Evolutionary conservation across 352 stramenopile genomes (phyloP).

Genomic region (Pythium sp.): DNA sequence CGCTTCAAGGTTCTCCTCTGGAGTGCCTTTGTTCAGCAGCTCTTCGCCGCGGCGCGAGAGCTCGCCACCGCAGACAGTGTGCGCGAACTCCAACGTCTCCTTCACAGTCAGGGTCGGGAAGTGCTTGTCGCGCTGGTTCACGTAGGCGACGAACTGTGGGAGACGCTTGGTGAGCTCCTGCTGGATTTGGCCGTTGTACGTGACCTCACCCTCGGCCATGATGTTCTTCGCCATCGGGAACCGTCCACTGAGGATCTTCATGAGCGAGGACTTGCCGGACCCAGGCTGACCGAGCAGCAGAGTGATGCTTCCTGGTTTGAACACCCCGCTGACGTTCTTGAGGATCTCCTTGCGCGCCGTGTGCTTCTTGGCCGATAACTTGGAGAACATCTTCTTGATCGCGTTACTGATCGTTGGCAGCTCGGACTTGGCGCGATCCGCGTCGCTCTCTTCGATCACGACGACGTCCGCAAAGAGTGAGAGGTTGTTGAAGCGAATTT

Average conservation of each 20-base stretch:
- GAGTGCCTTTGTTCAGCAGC: slow-evolving; percentile 32
- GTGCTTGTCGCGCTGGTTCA: slow-evolving; percentile 42
- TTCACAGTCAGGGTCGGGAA: slow-evolving; percentile 47
- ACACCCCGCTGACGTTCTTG: slow-evolving; percentile 32
- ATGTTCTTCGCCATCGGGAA: slow-evolving; percentile 36
- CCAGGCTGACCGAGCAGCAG: slow-evolving; percentile 46
- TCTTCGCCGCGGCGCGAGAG: slow-evolving; percentile 32
- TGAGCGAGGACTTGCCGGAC: slow-evolving; percentile 49
- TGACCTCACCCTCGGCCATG: slow-evolving; percentile 29
- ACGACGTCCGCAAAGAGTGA: slow-evolving; percentile 16
- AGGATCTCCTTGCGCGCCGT: slow-evolving; percentile 37
- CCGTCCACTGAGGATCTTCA: slow-evolving; percentile 44
- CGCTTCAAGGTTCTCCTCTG: slow-evolving; percentile 28
- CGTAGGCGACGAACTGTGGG: slow-evolving; percentile 44
- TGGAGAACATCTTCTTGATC: slow-evolving; percentile 20
- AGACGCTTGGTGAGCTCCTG: slow-evolving; percentile 32
- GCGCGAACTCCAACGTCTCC: slow-evolving; percentile 50
- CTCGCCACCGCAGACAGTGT: slow-evolving; percentile 40
- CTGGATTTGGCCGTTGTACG: slow-evolving; percentile 34
- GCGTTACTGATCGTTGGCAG: slow-evolving; percentile 24
- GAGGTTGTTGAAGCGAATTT: slow-evolving; percentile 37
- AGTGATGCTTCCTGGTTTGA: slow-evolving; percentile 44
- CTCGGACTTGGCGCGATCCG: slow-evolving; percentile 9
- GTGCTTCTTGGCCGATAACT: slow-evolving; percentile 27
- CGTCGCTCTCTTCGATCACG: not conserved